A percentile compares a stretch with the other conserved stretches of the same genome.
Conservation (phyloP, 2,329 filamentous ascomycete species). For the Epichloe amarillans region DNA sequence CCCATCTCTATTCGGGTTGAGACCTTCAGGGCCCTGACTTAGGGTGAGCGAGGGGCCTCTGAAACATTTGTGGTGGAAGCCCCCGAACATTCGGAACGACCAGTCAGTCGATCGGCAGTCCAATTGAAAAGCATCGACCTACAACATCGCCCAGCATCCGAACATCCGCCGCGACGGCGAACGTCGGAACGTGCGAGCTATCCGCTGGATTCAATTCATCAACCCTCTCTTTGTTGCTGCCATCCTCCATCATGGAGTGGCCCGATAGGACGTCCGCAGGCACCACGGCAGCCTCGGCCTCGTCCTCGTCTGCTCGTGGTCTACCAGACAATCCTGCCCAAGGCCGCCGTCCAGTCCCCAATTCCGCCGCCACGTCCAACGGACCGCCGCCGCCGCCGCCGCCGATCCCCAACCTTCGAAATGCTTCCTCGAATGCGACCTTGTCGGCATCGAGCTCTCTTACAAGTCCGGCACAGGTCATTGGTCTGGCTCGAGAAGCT, state of each 20-base stretch:
- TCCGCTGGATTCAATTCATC: neutral
- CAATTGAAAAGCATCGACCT: neutral
- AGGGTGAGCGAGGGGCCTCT: constrained; percentile 14
- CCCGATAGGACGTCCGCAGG: constrained; percentile 18
- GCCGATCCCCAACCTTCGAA: constrained; percentile 34
- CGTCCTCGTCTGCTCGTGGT: constrained; percentile 18
- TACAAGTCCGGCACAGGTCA: constrained; percentile 45
- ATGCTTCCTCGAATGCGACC: constrained; percentile 31
- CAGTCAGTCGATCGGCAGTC: neutral
- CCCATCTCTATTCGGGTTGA: constrained; percentile 8
- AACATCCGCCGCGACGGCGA: constrained; percentile 4
- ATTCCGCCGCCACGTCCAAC: constrained; percentile 26
- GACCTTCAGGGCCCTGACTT: constrained; percentile 9
- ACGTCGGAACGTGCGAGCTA: neutral
- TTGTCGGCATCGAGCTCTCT: constrained; percentile 38
- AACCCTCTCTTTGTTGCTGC: constrained; percentile 9
- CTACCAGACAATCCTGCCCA: constrained; percentile 28
- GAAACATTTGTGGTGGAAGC: constrained; percentile 15
- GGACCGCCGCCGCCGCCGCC: constrained; percentile 28
- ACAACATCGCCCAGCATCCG: constrained; percentile 2
- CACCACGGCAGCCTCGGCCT: constrained; percentile 12
- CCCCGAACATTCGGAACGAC: constrained; percentile 7
- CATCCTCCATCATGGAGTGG: constrained; percentile 20
- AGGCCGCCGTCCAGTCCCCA: constrained; percentile 25
- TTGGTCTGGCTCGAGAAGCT: constrained; percentile 50